phyloP scores from a whole-genome alignment of 352 stramenopile genomes.

The Phytophthora pseudosyringae region DNA sequence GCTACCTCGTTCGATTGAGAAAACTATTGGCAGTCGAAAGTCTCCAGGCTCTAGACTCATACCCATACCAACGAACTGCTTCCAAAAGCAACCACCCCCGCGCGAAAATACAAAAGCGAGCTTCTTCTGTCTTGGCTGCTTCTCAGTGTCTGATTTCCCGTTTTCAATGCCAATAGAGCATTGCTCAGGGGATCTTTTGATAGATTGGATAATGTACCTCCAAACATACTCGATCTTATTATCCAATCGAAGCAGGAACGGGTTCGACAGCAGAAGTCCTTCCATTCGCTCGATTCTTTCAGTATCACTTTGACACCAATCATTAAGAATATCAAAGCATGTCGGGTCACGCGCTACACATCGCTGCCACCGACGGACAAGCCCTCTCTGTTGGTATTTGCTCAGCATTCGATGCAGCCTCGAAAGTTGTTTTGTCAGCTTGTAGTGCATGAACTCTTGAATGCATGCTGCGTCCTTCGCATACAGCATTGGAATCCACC shows the following conservation, averaged over 20 bases:
- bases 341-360: conserved; percentile 46
- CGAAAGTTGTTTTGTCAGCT: conserved; percentile 63
- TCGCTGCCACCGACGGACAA: conserved; percentile 59
- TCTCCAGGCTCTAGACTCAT: conserved; percentile 44
- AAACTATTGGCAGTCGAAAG: conserved; percentile 55
- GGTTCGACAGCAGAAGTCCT: conserved; percentile 51
- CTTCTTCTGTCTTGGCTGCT: conserved; percentile 25
- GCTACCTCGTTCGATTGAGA: conserved; percentile 33
- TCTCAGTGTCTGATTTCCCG: conserved; percentile 1
- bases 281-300: conserved; percentile 62
- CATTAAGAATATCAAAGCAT: conserved; percentile 72
- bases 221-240: conserved; percentile 69
- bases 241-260: conserved; percentile 66
- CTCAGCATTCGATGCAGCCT: conserved; percentile 54
- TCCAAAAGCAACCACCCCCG: conserved; percentile 45
- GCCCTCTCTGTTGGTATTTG: conserved; percentile 51
- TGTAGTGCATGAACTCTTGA: conserved; percentile 65
- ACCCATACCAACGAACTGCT: conserved; percentile 55
- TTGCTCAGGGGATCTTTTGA: conserved; percentile 24
- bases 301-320: conserved; percentile 61
- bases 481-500: conserved; percentile 61
- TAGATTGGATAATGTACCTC: conserved; percentile 44
- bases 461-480: conserved; percentile 32
- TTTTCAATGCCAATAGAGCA: conserved; percentile 8
- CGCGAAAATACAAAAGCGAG: conserved; percentile 50